Percentiles rank a stretch among this genome's conserved stretches.
Evolutionary conservation across 1,284 basidiomycete species (phyloP).

Genomic region (Cystobasidium pallidum): DNA sequence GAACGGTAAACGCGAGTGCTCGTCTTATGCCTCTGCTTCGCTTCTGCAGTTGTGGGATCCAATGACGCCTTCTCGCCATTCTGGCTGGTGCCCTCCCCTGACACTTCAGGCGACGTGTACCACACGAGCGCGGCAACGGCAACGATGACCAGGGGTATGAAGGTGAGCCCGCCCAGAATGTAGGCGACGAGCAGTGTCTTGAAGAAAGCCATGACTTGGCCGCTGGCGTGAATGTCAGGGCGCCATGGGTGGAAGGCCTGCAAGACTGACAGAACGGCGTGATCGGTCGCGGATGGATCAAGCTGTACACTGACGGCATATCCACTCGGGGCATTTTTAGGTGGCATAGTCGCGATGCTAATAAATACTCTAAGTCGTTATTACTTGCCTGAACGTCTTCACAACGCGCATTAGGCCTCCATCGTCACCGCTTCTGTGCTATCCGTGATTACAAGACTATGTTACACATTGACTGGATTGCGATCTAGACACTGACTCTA

Average conservation of each 20-base stretch:
- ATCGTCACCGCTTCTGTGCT: not conserved
- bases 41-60: constrained; percentile 8
- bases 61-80: constrained; percentile 21
- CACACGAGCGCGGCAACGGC: constrained; percentile 64
- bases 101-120: constrained; percentile 51
- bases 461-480: not conserved
- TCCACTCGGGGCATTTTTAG: too few relatives aligned
- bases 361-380: too few relatives aligned
- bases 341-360: too few relatives aligned
- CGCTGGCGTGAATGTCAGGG: not conserved
- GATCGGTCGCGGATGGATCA: not conserved
- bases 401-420: not conserved
- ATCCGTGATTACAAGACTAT: not conserved
- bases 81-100: not conserved
- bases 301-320: not conserved
- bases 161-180: constrained; percentile 81
- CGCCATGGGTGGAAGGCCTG: not conserved
- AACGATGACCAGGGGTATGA: constrained; percentile 72
- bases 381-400: too few relatives aligned
- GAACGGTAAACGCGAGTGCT: constrained; percentile 66
- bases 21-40: constrained; percentile 22
- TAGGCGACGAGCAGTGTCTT: constrained; percentile 67
- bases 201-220: constrained; percentile 11
- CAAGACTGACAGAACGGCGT: not conserved
- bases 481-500: not conserved